Evolutionary conservation across 1,284 basidiomycete species (phyloP).

Genomic region (Ceratobasidium sp.): DNA sequence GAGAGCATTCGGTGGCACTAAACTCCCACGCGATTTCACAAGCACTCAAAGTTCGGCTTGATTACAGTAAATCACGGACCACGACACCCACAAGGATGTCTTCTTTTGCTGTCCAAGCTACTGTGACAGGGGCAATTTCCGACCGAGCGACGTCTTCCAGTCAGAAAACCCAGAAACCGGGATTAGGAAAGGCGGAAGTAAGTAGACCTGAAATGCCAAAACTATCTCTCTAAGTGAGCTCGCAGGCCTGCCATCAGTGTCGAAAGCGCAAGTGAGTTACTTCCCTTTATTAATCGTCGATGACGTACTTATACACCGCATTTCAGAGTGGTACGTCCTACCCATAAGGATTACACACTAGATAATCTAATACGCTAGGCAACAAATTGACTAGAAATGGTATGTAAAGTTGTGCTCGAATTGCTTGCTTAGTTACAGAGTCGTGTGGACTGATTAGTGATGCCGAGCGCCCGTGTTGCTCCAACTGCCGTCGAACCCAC

Average conservation of each 20-base stretch:
- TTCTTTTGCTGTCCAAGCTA: too few species aligned
- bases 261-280: slow-evolving; percentile 36
- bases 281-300: not conserved
- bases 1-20: too few species aligned
- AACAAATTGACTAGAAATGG: slow-evolving; percentile 26
- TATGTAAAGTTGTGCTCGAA: not conserved
- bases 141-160: not conserved
- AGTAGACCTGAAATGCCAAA: not conserved
- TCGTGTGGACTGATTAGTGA: not conserved
- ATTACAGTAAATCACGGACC: too few species aligned
- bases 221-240: not conserved
- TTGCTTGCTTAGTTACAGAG: not conserved
- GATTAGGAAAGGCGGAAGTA: slow-evolving; percentile 11
- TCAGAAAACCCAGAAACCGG: not conserved
- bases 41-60: too few species aligned
- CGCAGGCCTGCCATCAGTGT: slow-evolving; percentile 36
- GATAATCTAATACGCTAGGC: not conserved
- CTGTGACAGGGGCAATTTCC: not conserved
- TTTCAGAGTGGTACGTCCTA: slow-evolving; percentile 30
- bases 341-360: not conserved
- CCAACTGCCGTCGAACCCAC: slow-evolving; percentile 33
- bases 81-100: too few species aligned
- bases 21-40: too few species aligned
- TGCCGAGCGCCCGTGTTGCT: slow-evolving; percentile 36
- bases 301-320: not conserved